These are phyloP conservation scores for Taphrina flavorubra DNA, from an alignment of 1,139 yeast species.

Conservation along the genomic window DNA sequence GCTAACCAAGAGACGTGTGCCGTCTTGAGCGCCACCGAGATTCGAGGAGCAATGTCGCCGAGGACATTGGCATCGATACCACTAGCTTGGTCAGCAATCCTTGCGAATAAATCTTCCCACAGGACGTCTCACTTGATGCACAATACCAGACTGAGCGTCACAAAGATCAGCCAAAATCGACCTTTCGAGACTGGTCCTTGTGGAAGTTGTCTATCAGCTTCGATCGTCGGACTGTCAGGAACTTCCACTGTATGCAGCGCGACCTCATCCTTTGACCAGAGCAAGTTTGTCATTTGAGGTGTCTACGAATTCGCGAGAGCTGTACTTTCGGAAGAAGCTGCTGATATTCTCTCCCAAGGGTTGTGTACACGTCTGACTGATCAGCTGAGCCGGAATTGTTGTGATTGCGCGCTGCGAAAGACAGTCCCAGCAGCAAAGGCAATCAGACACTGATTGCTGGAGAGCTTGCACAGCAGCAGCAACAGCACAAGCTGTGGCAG, in stretches of 20 bases:
- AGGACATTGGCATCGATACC: slow-evolving; percentile 25
- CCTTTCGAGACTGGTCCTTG: neutral
- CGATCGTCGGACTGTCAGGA: neutral
- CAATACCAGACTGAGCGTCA: slow-evolving; percentile 8
- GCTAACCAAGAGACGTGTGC: slow-evolving; percentile 23
- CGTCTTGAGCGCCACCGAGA: slow-evolving; percentile 18
- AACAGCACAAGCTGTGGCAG: no score
- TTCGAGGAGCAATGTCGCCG: slow-evolving; percentile 24
- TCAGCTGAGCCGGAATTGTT: no score
- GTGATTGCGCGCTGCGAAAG: no score
- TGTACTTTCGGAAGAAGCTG: no score
- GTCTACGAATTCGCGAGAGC: neutral
- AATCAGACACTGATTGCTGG: no score
- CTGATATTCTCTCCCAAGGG: no score
- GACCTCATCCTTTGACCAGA: neutral
- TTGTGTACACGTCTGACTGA: no score
- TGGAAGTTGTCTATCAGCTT: neutral
- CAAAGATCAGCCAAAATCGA: slow-evolving; percentile 8
- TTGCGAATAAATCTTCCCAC: neutral
- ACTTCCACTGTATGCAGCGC: neutral
- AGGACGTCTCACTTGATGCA: neutral
- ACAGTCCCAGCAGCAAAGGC: no score
- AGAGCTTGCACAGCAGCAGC: no score
- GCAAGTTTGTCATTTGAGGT: neutral
- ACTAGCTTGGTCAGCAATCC: neutral